Evolutionary conservation across 129 eudicot species (phyloP), one percentile per base, ranked within the genome.

Genomic region (Flaveria trinervia): DNA sequence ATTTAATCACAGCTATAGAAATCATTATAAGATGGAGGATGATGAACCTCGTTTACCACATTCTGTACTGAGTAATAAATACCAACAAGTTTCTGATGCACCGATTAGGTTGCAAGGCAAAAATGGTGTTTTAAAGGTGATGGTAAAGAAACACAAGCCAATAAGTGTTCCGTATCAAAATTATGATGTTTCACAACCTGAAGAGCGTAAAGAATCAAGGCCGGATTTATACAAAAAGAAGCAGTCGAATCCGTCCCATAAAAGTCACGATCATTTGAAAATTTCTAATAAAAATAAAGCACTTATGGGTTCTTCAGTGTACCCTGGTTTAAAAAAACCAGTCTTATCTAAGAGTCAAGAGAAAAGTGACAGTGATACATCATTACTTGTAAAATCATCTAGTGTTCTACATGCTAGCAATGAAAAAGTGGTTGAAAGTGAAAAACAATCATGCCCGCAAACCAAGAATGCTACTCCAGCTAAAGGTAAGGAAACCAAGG

Each of bases 111-210:
- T 91, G 81, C 99, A 95, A 83, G 99, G 99, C 8, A 95, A 92
- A 81, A 95, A 95, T 70, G 97, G 99, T 70, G 99, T 95, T n/a
- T 68, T 95, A 72, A 95, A 95, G 81, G 97, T 95, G 62, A 95
- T 89, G 99, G 97, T 95, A 72, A 95, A 91, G 73, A 91, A 87
- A 68, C 84, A 90, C 84, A 92, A 89, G 61, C 82, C 81, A 60
- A 23, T 73, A 61, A 72, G 64, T 55, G 70, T 77, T 65, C 55
- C 78, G 9, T 52, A 51, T 18, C 77, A 70, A 59, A 46, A 62
- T 78, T 68, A 71, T 69, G 81, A 82, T 60, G 76, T 16, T 22
- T 48, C 28, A 79, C 83, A 81, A 56, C 74, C 50, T 71, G 86
- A 73, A n/a, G 82, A 73, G 28, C 78, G 81, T 70, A 79, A 76